phyloP scores from a whole-genome alignment of 1,139 yeast species.

The Scheffersomyces stambukii region DNA sequence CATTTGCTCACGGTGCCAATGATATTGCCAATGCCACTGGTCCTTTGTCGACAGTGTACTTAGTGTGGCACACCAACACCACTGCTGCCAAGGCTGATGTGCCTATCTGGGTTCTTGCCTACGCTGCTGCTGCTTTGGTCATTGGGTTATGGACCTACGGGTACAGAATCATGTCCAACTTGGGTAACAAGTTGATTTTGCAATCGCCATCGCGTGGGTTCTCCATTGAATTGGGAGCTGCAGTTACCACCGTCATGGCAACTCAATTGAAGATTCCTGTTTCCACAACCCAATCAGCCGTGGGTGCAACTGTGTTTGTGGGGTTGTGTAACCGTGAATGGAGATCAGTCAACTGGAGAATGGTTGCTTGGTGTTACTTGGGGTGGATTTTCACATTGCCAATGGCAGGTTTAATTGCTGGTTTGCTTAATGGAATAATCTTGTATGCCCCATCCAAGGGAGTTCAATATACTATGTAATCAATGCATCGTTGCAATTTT shows the following conservation, averaged over 20 bases:
- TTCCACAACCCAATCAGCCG: slow-evolving; percentile 78
- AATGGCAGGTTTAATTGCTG: slow-evolving; percentile 69
- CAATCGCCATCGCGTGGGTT: slow-evolving; percentile 84
- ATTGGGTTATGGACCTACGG: slow-evolving; percentile 74
- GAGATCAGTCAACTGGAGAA: slow-evolving; percentile 72
- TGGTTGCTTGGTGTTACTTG: slow-evolving; percentile 65
- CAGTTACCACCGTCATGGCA: slow-evolving; percentile 71
- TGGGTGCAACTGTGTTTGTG: slow-evolving; percentile 74
- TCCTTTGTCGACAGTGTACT: slow-evolving; percentile 65
- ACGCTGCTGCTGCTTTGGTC: slow-evolving; percentile 64
- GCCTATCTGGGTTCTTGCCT: slow-evolving; percentile 70
- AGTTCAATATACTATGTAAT: slow-evolving; percentile 20
- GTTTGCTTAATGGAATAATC: slow-evolving; percentile 61
- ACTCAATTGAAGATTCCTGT: slow-evolving; percentile 69
- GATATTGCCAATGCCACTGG: slow-evolving; percentile 80
- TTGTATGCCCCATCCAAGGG: slow-evolving; percentile 62
- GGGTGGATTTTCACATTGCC: slow-evolving; percentile 79
- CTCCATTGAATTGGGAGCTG: slow-evolving; percentile 75
- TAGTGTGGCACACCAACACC: slow-evolving; percentile 55
- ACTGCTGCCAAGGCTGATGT: slow-evolving; percentile 50
- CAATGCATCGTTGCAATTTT: slow-evolving; percentile 1
- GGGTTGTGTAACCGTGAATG: slow-evolving; percentile 67
- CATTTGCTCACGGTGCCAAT: slow-evolving; percentile 80
- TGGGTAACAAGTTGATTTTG: slow-evolving; percentile 72
- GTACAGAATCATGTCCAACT: slow-evolving; percentile 63